Conservation (phyloP, 208 protist genomes). For the Naegleria fowleri region DNA sequence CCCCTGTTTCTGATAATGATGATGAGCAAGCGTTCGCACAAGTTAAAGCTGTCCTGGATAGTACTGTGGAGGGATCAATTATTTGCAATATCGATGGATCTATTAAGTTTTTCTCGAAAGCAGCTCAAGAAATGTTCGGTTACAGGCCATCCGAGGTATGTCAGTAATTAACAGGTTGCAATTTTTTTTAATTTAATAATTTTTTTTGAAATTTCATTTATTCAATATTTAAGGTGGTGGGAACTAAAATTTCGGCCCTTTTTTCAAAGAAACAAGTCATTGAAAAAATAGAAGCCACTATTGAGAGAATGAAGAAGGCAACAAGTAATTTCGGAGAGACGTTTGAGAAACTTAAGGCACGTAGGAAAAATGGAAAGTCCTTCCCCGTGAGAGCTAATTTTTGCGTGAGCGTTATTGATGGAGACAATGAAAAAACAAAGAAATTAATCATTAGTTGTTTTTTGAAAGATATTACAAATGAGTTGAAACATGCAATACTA, state of each 20-base stretch:
- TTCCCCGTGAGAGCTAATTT: background rate
- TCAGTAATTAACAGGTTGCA: too few relatives aligned
- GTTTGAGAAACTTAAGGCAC: background rate
- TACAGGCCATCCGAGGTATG: background rate
- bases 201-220: too few relatives aligned
- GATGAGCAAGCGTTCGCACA: background rate
- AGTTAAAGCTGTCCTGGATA: background rate
- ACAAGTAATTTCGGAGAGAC: background rate
- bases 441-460: background rate
- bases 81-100: background rate
- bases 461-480: background rate
- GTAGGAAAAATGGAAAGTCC: background rate
- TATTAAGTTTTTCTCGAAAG: background rate
- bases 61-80: background rate
- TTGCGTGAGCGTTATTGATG: background rate
- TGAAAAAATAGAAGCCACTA: background rate
- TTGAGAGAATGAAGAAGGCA: background rate
- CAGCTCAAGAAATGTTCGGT: background rate
- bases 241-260: background rate
- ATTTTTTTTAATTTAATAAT: too few relatives aligned
- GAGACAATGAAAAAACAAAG: background rate
- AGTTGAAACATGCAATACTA: background rate
- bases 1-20: background rate
- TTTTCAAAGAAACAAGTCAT: background rate
- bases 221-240: background rate